A percentile compares a stretch with the other conserved stretches of the same genome.
Conservation (phyloP, 2,329 filamentous ascomycete genomes). For the Botrytis fragariae region DNA sequence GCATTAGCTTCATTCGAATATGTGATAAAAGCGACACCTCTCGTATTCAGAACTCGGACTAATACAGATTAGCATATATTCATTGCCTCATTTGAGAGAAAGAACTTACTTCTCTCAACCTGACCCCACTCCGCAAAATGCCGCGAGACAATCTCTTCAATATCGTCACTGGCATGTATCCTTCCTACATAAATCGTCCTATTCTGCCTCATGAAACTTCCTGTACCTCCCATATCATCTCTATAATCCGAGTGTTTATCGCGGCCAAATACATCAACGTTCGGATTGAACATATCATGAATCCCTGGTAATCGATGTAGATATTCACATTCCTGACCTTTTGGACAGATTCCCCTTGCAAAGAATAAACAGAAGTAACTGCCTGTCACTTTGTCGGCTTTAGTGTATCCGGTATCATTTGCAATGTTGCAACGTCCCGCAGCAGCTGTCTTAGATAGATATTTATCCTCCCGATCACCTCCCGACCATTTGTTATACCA, state of each 20-base stretch:
- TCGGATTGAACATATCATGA: conserved; percentile 88
- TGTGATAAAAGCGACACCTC: conserved; percentile 93
- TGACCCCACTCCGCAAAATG: conserved; percentile 98
- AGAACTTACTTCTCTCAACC: conserved; percentile 65
- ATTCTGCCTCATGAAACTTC: conserved; percentile 90
- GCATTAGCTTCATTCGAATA: conserved; percentile 88
- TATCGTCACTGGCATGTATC: conserved; percentile 94
- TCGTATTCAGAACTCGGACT: conserved; percentile 77
- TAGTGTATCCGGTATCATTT: conserved; percentile 74
- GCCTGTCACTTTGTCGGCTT: conserved; percentile 72
- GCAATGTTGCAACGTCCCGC: conserved; percentile 84
- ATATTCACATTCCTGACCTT: conserved; percentile 91
- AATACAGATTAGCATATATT: conserved; percentile 29
- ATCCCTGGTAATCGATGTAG: conserved; percentile 84
- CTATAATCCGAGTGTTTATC: conserved; percentile 92
- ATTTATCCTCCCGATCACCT: conserved; percentile 90
- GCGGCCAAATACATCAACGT: conserved; percentile 90
- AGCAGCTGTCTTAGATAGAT: conserved; percentile 77
- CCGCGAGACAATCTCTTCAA: conserved; percentile 90
- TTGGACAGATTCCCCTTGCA: conserved; percentile 75
- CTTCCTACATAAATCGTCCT: conserved; percentile 89
- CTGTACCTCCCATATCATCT: conserved; percentile 97
- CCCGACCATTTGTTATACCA: conserved; percentile 99
- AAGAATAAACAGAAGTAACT: conserved; percentile 94
- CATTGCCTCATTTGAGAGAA: background rate